phyloP scores from a whole-genome alignment of 495 filamentous ascomycete genomes.

The Podospora appendiculata region DNA sequence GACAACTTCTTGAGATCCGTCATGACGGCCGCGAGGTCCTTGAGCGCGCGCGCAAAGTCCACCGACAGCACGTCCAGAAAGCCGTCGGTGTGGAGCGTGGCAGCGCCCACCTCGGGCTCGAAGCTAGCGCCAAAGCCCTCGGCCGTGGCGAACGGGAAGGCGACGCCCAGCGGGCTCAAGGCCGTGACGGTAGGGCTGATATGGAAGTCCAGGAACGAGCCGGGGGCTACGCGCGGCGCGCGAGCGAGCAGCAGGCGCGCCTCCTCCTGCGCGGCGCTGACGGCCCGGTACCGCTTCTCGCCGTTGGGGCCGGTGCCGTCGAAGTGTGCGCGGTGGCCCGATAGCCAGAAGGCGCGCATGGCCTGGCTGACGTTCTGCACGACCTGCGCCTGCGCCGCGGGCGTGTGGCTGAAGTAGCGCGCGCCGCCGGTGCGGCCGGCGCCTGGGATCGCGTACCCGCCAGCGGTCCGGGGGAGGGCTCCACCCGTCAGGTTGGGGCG shows the following conservation, averaged over 20 bases:
- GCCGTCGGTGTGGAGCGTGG: conserved; percentile 65
- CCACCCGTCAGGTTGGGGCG: conserved; percentile 91
- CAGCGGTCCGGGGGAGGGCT: conserved; percentile 72
- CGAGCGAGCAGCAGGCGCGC: conserved; percentile 51
- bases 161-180: conserved; percentile 52
- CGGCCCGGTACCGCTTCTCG: conserved; percentile 66
- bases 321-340: conserved; percentile 76
- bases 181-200: conserved; percentile 82
- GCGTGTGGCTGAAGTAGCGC: conserved; percentile 83
- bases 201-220: conserved; percentile 77
- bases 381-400: conserved; percentile 78
- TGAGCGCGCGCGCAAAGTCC: conserved; percentile 82
- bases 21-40: conserved; percentile 71
- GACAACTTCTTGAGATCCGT: conserved; percentile 74
- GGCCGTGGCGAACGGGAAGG: conserved; percentile 24
- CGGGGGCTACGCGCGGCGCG: conserved; percentile 51
- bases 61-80: conserved; percentile 77
- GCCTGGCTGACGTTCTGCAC: conserved; percentile 91
- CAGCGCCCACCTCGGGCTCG: conserved; percentile 25
- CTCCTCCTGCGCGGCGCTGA: conserved; percentile 64
- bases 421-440: conserved; percentile 62
- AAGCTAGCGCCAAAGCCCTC: conserved; percentile 17
- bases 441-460: conserved; percentile 71
- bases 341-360: conserved; percentile 81
- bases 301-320: conserved; percentile 65